Evolutionary conservation across 2,329 filamentous ascomycete species (phyloP).

Genomic region (Calycina herbarum): DNA sequence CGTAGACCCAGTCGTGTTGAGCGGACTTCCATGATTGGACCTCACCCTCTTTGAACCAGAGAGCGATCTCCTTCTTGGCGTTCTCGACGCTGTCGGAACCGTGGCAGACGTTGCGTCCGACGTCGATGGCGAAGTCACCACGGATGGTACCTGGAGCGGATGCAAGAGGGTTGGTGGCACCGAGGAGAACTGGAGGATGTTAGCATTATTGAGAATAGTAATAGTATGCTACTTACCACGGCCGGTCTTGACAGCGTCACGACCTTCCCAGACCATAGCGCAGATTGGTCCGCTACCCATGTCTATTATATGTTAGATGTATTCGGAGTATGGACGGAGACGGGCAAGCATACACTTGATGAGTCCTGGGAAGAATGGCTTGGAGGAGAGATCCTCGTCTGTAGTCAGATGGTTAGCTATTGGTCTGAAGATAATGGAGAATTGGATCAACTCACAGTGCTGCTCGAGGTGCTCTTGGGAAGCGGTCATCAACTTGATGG

Average conservation of each 20-base stretch:
- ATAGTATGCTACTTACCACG: constrained; percentile 60
- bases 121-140: constrained; percentile 82
- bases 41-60: constrained; percentile 95
- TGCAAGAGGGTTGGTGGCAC: constrained; percentile 96
- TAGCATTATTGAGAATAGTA: constrained; percentile 10
- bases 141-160: constrained; percentile 98
- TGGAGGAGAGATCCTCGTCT: constrained; percentile 85
- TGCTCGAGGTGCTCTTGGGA: constrained; percentile 94
- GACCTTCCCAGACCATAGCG: constrained; percentile 99
- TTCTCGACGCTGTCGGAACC: constrained; percentile 98
- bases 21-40: constrained; percentile 80
- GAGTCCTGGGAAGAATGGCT: constrained; percentile 96
- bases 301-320: constrained; percentile 56
- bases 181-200: constrained; percentile 70
- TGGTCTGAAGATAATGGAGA: constrained; percentile 29
- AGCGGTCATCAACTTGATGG: constrained; percentile 91
- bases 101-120: constrained; percentile 99
- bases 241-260: constrained; percentile 98
- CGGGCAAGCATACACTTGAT: constrained; percentile 72
- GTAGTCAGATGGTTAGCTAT: constrained; percentile 6
- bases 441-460: constrained; percentile 67
- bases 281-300: constrained; percentile 96
- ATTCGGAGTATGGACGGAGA: constrained; percentile 20
- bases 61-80: constrained; percentile 98
- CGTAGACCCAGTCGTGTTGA: constrained; percentile 94